These are phyloP conservation scores for Kondoa malvinella DNA, from an alignment of 768 basidiomycete genomes.

Conservation along the genomic window DNA sequence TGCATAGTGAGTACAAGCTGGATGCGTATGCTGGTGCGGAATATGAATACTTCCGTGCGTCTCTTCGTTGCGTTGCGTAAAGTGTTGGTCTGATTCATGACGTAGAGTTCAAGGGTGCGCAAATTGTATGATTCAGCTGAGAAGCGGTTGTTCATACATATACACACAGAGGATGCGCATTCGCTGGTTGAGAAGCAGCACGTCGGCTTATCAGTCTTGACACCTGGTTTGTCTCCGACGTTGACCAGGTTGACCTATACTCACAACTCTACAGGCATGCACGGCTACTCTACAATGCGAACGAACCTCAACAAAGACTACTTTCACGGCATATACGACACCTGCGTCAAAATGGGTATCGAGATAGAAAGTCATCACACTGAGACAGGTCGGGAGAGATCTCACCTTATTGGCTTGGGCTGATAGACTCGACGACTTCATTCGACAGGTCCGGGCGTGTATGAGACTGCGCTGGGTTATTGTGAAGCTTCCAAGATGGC, in stretches of 20 bases:
- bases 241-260: background rate
- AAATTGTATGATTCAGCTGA: too few relatives aligned
- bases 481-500: slow-evolving; percentile 63
- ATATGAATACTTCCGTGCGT: slow-evolving; percentile 46
- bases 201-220: slow-evolving; percentile 54
- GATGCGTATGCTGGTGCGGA: slow-evolving; percentile 44
- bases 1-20: slow-evolving; percentile 37
- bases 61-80: background rate
- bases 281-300: slow-evolving; percentile 84
- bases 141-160: background rate
- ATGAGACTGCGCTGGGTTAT: slow-evolving; percentile 61
- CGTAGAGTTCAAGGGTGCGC: background rate
- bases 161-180: slow-evolving; percentile 54
- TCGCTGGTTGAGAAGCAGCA: slow-evolving; percentile 63
- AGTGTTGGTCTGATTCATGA: background rate
- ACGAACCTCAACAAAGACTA: slow-evolving; percentile 78
- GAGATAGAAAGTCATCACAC: slow-evolving; percentile 63
- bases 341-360: slow-evolving; percentile 49
- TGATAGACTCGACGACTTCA: background rate
- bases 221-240: slow-evolving; percentile 35
- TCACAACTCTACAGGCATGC: slow-evolving; percentile 49
- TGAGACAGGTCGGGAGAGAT: slow-evolving; percentile 72
- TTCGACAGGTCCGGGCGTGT: slow-evolving; percentile 24
- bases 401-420: slow-evolving; percentile 30
- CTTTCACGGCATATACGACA: slow-evolving; percentile 73